Evolutionary conservation across 169 alveolate species (phyloP), one percentile per base, ranked within the genome.

Genomic region (Plasmodium inui): DNA sequence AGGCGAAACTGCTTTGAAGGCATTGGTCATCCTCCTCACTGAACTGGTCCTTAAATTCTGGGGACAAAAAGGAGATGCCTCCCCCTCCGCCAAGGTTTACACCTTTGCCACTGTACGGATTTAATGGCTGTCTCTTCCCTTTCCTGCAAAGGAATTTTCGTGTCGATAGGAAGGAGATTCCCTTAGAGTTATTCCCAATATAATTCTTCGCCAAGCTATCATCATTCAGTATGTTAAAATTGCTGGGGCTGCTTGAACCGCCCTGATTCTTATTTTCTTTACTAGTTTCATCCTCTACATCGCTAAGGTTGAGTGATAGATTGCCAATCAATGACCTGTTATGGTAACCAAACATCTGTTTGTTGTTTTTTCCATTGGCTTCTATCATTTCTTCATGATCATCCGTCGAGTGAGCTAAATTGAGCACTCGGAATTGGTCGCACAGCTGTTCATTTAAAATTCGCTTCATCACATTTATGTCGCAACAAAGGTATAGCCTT

Each of bases 401-500:
- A 80, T 91, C 92, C 2, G 78, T 30, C 6, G 92, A 61, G 74
- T 81, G 39, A 19, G 83, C 57, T 71, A 91, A 70, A 28, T 71
- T 80, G 30, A 71, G 53, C 9, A 91, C 79, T n/a, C 81, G 92
- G 14, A 81, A 91, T 19, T 50, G 46, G 8, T 91, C 84, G 7
- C 46, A 70, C 4, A 28, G 28, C 3, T 80, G 22, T 44, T 91
- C 92, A 82, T 41, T 70, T 34, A 82, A 50, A 41, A 91, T 91
- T 46, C 79, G 50, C 19, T 91, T 91, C 78, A 22, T 91, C 17
- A 72, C 83, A 82, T 91, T 73, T 81, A 91, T 82, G 37, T 32
- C 73, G 73, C 95, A 91, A 39, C 95, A 91, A 22, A 91, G 76
- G 74, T 91, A 91, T 46, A 91, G 9, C 5, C 37, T 2, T 61